Conservation (phyloP, 164 flowering plant genomes). For the Dillenia suffruticosa region DNA sequence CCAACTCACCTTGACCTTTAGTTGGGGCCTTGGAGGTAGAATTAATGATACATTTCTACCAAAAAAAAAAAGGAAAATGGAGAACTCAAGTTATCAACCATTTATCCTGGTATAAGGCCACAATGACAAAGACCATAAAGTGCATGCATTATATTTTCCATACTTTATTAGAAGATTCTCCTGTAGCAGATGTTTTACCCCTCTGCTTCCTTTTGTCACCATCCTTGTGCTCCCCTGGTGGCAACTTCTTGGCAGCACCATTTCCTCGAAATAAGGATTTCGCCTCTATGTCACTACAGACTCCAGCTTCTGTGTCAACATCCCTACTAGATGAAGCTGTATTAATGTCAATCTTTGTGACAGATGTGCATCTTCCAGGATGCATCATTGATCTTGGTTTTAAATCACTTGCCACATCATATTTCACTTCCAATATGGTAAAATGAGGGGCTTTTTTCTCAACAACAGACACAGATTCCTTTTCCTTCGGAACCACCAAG, state of each 20-base stretch:
- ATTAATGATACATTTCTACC: constrained; percentile 7
- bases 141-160: no score
- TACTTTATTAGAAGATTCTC: constrained; percentile 10
- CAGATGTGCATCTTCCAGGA: constrained; percentile 29
- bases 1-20: constrained; percentile 24
- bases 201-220: constrained; percentile 12
- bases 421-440: constrained; percentile 20
- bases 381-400: constrained; percentile 26
- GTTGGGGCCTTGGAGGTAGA: constrained; percentile 30
- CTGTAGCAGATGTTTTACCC: constrained; percentile 21
- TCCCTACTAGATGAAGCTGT: constrained; percentile 14
- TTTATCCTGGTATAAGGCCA: no score
- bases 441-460: constrained; percentile 10
- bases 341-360: constrained; percentile 23
- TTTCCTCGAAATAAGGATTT: constrained; percentile 17
- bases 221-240: constrained; percentile 13
- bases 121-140: no score
- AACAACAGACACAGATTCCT: no score
- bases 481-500: no score
- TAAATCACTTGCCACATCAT: constrained; percentile 36
- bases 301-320: constrained; percentile 21
- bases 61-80: constrained; percentile 2
- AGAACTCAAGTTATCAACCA: constrained; percentile 22
- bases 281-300: constrained; percentile 31
- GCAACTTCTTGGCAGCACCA: constrained; percentile 11